phyloP scores from a whole-genome alignment of 257 asterid species.

The Paulownia fortunei region DNA sequence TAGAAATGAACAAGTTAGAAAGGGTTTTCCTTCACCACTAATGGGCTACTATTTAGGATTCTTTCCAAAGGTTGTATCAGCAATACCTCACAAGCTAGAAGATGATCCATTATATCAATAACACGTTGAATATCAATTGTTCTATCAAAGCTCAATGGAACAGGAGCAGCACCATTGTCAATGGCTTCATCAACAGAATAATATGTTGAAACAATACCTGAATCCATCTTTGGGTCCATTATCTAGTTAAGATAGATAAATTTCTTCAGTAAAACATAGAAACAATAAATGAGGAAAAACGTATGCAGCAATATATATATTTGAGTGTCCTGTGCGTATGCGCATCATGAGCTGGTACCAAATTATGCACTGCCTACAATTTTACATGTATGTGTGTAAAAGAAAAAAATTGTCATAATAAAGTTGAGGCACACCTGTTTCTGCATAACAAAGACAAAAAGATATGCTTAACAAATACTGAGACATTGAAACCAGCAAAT shows the following conservation, averaged over 20 bases:
- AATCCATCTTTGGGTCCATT: constrained; percentile 99
- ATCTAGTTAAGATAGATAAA: constrained; percentile 57
- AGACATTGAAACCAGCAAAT: neutral
- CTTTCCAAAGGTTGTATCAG: constrained; percentile 23
- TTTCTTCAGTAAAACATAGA: constrained; percentile 31
- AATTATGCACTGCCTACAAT: neutral
- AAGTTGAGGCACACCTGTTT: constrained; percentile 11
- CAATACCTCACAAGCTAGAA: constrained; percentile 93
- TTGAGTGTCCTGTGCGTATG: neutral
- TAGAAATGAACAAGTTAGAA: constrained; percentile 22
- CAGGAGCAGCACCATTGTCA: constrained; percentile 95
- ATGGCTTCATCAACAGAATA: constrained; percentile 97
- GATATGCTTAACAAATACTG: neutral
- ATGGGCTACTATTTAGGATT: constrained; percentile 2
- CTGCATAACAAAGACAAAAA: constrained; percentile 19
- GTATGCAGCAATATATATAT: neutral
- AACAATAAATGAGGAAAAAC: constrained; percentile 26
- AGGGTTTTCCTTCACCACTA: constrained; percentile 17
- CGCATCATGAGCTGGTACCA: constrained; percentile 7
- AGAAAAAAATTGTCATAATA: neutral
- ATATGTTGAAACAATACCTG: constrained; percentile 93
- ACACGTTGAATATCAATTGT: constrained; percentile 67
- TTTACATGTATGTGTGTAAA: neutral
- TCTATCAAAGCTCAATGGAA: constrained; percentile 89
- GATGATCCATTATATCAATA: constrained; percentile 94